phyloP scores from a whole-genome alignment of 345 rosid genomes.

The Gossypium ekmanianum region DNA sequence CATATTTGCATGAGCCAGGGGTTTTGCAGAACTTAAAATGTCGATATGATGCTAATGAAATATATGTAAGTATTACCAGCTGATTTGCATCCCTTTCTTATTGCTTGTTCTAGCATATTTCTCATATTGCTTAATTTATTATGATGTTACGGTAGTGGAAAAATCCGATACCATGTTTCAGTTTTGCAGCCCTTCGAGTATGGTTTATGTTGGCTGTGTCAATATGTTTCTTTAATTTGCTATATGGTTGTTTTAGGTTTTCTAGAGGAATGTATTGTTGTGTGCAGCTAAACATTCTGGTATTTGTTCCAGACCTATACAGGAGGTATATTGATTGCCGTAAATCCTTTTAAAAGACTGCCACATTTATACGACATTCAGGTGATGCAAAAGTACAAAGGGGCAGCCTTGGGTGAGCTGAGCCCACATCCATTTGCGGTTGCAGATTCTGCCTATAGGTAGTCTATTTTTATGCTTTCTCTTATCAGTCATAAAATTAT shows the following conservation, averaged over 20 bases:
- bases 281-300: conserved; percentile 20
- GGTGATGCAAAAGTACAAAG: conserved; percentile 82
- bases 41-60: conserved; percentile 76
- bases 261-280: neutral
- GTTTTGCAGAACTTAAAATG: conserved; percentile 71
- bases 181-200: neutral
- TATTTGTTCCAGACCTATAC: conserved; percentile 74
- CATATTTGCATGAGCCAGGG: conserved; percentile 97
- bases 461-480: conserved; percentile 13
- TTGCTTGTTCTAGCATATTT: neutral
- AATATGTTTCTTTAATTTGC: neutral
- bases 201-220: neutral
- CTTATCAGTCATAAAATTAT: conserved; percentile 10
- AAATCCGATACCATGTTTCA: neutral
- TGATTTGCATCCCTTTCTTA: conserved; percentile 10
- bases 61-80: conserved; percentile 62
- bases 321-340: conserved; percentile 93
- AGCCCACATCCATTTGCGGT: conserved; percentile 95
- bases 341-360: conserved; percentile 81
- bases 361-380: conserved; percentile 82
- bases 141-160: neutral
- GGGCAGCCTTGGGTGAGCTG: conserved; percentile 77
- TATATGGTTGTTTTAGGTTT: neutral
- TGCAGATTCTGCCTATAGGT: conserved; percentile 98
- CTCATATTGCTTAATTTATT: conserved; percentile 4